phyloP scores from a whole-genome alignment of 148 eudicot species.

The Persicaria maculosa region DNA sequence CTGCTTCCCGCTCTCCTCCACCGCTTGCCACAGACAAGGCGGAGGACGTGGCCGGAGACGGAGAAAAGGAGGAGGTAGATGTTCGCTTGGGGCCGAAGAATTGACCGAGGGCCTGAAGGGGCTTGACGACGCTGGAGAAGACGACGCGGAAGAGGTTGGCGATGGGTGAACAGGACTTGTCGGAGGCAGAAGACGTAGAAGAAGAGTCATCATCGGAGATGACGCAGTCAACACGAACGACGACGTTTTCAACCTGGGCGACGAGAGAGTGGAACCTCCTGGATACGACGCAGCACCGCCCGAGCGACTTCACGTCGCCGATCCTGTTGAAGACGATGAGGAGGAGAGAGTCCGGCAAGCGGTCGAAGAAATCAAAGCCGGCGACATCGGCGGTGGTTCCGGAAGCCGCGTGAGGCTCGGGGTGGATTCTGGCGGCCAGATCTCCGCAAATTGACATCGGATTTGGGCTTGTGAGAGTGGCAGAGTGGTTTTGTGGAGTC shows the following conservation, averaged over 20 bases:
- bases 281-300: slow-evolving; percentile 47
- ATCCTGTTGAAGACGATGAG: slow-evolving; percentile 16
- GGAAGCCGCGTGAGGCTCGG: too few species aligned
- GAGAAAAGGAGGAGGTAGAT: background rate
- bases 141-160: slow-evolving; percentile 25
- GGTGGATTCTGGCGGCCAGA: too few species aligned
- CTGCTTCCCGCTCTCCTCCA: slow-evolving; percentile 16
- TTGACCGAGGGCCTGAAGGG: slow-evolving; percentile 30
- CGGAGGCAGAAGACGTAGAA: slow-evolving; percentile 14
- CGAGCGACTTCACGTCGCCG: slow-evolving; percentile 20
- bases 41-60: background rate
- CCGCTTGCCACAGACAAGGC: slow-evolving; percentile 13
- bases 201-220: slow-evolving; percentile 42
- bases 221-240: slow-evolving; percentile 52
- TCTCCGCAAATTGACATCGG: too few species aligned
- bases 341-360: slow-evolving; percentile 14
- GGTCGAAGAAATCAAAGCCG: background rate
- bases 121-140: slow-evolving; percentile 29
- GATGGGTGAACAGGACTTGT: slow-evolving; percentile 28
- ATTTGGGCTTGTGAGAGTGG: background rate
- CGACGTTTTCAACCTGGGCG: slow-evolving; percentile 44
- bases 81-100: slow-evolving; percentile 20
- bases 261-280: slow-evolving; percentile 37
- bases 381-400: too few species aligned
- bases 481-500: too few species aligned